Base-by-base conservation (phyloP, 129 eudicot species). In the Glebionis coronaria region DNA sequence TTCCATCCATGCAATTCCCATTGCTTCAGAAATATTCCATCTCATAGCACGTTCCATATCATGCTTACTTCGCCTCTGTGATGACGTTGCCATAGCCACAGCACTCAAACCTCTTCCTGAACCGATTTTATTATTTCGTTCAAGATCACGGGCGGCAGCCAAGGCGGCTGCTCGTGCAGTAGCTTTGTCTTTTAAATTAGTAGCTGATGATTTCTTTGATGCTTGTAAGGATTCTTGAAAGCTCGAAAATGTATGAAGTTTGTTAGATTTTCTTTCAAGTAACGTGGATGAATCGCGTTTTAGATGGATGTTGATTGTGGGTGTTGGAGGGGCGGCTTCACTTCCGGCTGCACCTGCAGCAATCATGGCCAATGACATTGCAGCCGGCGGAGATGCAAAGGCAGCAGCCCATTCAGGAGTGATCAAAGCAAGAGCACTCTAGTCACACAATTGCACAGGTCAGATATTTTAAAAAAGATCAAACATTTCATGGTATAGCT, bases 321-420 rank as follows among this genome's bases (percentile, higher is more conserved):
- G 87, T 20, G 88, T 57, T 20, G 85, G 57, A 6, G 81, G 74
- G 13, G 64, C 42, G 21, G 79, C 68, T 76, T 91, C 97, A n/a
- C 90, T 88, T 4, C 96, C 94, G 50, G 82, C 84, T 70, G 97
- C 94, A 71, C 97, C 97, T 14, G 96, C 97, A 65, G 96, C 97
- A 60, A 91, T 83, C 96, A 83, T 88, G 71, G 90, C 94, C 51
- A 91, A 73, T 68, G 96, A 86, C 97, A 85, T 81, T 72, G 96
- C 96, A 44, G 96, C 96, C 65, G 96, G 95, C 4, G 97, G 97
- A 70, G 97, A 91, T 49, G 97, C 97, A 84, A 91, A 91, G 71
- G 96, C 85, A 76, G 96, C 94, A 62, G 96, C 97, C 97, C 97
- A 91, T 52, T 79, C 84, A 29, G 97, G 96, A 75, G 96, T 78